Base-by-base conservation (phyloP, 2,329 filamentous ascomycete genomes). In the Fusarium continuum region DNA sequence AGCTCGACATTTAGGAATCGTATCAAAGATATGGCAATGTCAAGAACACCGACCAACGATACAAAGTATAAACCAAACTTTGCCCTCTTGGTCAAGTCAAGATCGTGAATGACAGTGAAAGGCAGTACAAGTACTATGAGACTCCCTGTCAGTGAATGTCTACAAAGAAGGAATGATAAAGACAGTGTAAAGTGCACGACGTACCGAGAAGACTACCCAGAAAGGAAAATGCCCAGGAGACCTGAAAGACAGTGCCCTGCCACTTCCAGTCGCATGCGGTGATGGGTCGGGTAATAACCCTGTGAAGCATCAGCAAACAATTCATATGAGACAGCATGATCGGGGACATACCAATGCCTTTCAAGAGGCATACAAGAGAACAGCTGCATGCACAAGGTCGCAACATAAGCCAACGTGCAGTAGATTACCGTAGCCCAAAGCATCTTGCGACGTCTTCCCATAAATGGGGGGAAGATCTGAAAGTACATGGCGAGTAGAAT, bases 351-450 rank as follows among this genome's bases (percentile, higher is more conserved):
- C 61, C 61, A 65, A 11, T 65, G 46, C 11, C 46, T 44, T 10
- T 65, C 61, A 6, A 65, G 36, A 2, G 62, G 62, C 57, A 63
- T 45, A 20, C 62, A 65, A 19, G 62, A 63, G 20, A 65, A 56
- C 8, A 65, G 47, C 8, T 65, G 61, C 51, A 65, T 25, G 5
- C 38, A 44, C 14, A 65, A 3, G 0, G 61, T 65, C 8, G 19
- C 34, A 3, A 19, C 11, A 26, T 65, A 65, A 6, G 62, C 41
- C 16, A 63, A 6, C 0, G 20, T 16, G 9, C 62, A 65, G 9
- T 62, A 65, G 10, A 38, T 26, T 2, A 58, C 28, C 1, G 38
- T 45, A 13, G 31, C 40, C 56, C 51, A 65, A 4, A 65, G 29
- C 13, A 59, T 44, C 14, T 38, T 49, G 8, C 62, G 57, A 26